Evolutionary conservation across 2,329 filamentous ascomycete genomes (phyloP).

Genomic region (Alternaria sp.): DNA sequence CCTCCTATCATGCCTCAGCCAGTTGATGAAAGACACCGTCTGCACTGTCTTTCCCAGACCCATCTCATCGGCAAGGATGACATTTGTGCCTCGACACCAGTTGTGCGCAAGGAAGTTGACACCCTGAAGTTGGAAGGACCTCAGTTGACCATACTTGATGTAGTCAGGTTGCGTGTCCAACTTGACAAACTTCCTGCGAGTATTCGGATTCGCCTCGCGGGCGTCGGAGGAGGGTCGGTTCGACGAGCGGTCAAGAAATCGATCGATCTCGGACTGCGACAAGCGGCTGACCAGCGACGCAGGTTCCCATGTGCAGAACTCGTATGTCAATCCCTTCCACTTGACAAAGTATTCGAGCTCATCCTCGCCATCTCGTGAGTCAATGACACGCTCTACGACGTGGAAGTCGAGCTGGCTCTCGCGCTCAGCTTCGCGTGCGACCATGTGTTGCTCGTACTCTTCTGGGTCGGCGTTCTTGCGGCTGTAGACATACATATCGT

Average conservation of each 20-base stretch:
- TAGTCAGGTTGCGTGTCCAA: slow-evolving; percentile 87
- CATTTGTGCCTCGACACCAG: slow-evolving; percentile 93
- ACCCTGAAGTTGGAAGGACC: slow-evolving; percentile 92
- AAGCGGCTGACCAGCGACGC: slow-evolving; percentile 77
- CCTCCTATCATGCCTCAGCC: slow-evolving; percentile 86
- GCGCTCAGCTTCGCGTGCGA: slow-evolving; percentile 91
- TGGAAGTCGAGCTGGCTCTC: slow-evolving; percentile 90
- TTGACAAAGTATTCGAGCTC: slow-evolving; percentile 92
- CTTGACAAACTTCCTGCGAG: slow-evolving; percentile 61
- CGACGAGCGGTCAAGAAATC: slow-evolving; percentile 83
- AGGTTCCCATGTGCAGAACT: slow-evolving; percentile 92
- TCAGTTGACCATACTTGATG: slow-evolving; percentile 82
- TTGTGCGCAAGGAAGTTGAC: slow-evolving; percentile 96
- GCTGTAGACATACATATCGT: slow-evolving; percentile 73
- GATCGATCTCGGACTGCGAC: slow-evolving; percentile 89
- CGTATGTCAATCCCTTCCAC: slow-evolving; percentile 94
- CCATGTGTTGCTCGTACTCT: slow-evolving; percentile 89
- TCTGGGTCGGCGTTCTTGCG: slow-evolving; percentile 72
- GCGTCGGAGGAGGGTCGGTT: slow-evolving; percentile 83
- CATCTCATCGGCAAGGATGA: slow-evolving; percentile 98
- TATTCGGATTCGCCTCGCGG: slow-evolving; percentile 76
- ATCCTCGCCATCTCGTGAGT: slow-evolving; percentile 78
- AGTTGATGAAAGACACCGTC: slow-evolving; percentile 95
- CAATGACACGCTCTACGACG: slow-evolving; percentile 91
- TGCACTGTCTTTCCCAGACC: slow-evolving; percentile 98